Evolutionary conservation across 164 flowering plant genomes (phyloP).

Genomic region (Vitis rupestris): DNA sequence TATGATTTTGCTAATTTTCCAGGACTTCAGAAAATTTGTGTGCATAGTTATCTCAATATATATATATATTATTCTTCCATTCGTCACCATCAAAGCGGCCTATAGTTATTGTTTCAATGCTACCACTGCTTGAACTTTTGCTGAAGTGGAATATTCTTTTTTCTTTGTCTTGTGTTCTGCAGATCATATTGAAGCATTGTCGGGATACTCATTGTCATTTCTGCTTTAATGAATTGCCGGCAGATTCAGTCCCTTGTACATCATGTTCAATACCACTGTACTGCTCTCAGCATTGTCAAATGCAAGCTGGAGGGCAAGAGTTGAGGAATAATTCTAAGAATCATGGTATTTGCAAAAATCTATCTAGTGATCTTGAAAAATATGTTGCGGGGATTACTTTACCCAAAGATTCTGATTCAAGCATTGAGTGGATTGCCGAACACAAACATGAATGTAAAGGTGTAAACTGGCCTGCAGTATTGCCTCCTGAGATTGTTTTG

Average conservation of each 20-base stretch:
- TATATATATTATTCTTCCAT: too few relatives aligned
- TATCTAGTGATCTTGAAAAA: slow-evolving; percentile 37
- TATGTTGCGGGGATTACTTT: slow-evolving; percentile 32
- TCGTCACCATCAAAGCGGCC: too few relatives aligned
- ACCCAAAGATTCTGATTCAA: slow-evolving; percentile 12
- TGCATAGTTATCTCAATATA: too few relatives aligned
- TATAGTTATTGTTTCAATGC: not conserved
- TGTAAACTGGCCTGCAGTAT: slow-evolving; percentile 69
- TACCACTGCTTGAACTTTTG: not conserved
- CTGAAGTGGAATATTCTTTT: slow-evolving; percentile 8
- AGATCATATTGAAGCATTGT: slow-evolving; percentile 72
- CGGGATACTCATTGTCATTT: slow-evolving; percentile 87
- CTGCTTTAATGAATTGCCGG: slow-evolving; percentile 81
- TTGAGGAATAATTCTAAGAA: slow-evolving; percentile 10
- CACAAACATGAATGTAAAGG: slow-evolving; percentile 88
- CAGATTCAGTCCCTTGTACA: slow-evolving; percentile 69
- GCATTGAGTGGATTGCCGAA: slow-evolving; percentile 34
- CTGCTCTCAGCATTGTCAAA: slow-evolving; percentile 65
- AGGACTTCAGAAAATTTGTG: too few relatives aligned
- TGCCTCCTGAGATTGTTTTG: slow-evolving; percentile 75
- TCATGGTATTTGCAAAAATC: slow-evolving; percentile 8
- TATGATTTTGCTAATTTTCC: too few relatives aligned
- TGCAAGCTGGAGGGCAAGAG: slow-evolving; percentile 58
- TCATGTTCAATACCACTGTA: slow-evolving; percentile 72
- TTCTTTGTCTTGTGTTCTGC: slow-evolving; percentile 24